Conservation (phyloP, 768 basidiomycete genomes). For the Tulasnella sp. region DNA sequence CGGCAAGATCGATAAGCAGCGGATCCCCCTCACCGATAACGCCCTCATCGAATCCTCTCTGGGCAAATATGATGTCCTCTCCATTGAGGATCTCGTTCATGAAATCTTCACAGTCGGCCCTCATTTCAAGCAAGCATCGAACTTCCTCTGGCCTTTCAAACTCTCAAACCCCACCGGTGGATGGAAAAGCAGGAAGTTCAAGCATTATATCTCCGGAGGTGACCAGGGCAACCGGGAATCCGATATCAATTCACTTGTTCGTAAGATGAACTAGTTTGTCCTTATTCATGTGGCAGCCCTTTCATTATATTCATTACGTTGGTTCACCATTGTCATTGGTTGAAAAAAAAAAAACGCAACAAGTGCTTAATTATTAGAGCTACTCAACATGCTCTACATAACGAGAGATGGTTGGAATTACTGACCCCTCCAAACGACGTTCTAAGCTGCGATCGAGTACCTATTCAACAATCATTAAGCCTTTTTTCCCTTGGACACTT, state of each 20-base stretch:
- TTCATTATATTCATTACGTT: background rate
- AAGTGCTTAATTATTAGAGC: too few species aligned
- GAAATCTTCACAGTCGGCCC: conserved; percentile 92
- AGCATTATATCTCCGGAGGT: conserved; percentile 90
- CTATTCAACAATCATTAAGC: too few species aligned
- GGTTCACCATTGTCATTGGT: too few species aligned
- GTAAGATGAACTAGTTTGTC: conserved; percentile 68
- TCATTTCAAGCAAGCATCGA: conserved; percentile 95
- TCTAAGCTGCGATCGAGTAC: too few species aligned
- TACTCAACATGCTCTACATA: too few species aligned
- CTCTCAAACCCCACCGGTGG: conserved; percentile 98
- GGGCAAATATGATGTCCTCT: conserved; percentile 91
- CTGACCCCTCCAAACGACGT: too few species aligned
- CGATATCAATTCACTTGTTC: conserved; percentile 95
- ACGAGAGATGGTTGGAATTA: too few species aligned
- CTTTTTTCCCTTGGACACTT: too few species aligned
- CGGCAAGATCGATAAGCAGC: conserved; percentile 95
- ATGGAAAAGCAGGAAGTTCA: conserved; percentile 97
- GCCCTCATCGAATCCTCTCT: conserved; percentile 80
- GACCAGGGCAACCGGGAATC: conserved; percentile 95
- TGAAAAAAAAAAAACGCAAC: too few species aligned
- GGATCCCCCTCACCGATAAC: conserved; percentile 91
- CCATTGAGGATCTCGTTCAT: conserved; percentile 92
- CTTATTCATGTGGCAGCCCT: background rate
- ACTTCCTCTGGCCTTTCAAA: conserved; percentile 99